Percentiles rank a stretch among this genome's conserved stretches.
Evolutionary conservation across 306 rosid species (phyloP).

Genomic region (Cyclanthera cordifolia): DNA sequence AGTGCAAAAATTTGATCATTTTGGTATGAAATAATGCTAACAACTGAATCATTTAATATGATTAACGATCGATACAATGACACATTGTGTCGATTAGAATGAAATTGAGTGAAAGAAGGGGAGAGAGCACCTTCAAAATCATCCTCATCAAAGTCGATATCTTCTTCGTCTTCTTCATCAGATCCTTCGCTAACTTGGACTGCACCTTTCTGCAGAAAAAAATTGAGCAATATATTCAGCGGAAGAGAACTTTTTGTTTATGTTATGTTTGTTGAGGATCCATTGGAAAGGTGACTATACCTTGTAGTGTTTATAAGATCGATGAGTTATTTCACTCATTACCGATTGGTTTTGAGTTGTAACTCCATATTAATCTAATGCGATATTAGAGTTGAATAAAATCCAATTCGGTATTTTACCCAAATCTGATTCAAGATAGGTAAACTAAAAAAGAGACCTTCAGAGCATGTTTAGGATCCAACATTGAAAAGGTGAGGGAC

Average conservation of each 20-base stretch:
- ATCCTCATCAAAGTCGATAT: slow-evolving; percentile 75
- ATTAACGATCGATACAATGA: not conserved
- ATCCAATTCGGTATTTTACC: too few species aligned
- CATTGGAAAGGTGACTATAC: too few species aligned
- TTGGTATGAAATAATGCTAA: not conserved
- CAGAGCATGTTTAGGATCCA: too few species aligned
- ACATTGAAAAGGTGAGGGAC: too few species aligned
- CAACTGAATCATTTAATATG: not conserved
- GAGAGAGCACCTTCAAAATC: slow-evolving; percentile 71
- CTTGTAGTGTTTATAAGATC: too few species aligned
- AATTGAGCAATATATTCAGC: not conserved
- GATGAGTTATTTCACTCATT: too few species aligned
- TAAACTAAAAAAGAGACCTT: too few species aligned
- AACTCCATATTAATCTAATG: too few species aligned
- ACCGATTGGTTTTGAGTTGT: too few species aligned
- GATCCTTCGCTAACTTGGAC: slow-evolving; percentile 44
- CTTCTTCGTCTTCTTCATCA: slow-evolving; percentile 71
- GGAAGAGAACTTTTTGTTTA: not conserved
- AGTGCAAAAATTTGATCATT: not conserved
- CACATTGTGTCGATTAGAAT: not conserved
- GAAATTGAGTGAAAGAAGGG: not conserved
- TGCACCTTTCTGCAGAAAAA: slow-evolving; percentile 53
- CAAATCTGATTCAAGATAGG: too few species aligned
- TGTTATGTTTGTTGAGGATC: not conserved
- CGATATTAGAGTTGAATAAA: too few species aligned